These are phyloP conservation scores for Reutealis trisperma DNA, from an alignment of 345 rosid genomes.

Conservation along the genomic window DNA sequence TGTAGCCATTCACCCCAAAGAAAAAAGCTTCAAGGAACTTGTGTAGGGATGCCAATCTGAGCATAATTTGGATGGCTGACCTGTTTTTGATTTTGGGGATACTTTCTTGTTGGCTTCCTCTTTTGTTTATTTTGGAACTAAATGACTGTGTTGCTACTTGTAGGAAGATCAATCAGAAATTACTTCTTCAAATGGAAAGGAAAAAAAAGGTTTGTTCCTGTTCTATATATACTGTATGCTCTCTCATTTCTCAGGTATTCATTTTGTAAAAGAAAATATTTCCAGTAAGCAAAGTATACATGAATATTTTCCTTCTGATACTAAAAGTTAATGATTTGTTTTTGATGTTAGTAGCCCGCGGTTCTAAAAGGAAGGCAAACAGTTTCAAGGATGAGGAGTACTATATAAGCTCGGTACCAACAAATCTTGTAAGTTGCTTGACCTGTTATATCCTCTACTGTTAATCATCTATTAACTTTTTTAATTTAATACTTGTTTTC, in stretches of 20 bases:
- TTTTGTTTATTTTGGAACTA: slow-evolving; percentile 10
- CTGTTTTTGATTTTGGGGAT: background rate
- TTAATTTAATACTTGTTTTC: background rate
- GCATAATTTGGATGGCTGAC: background rate
- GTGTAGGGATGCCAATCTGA: background rate
- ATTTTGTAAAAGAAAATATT: slow-evolving; percentile 1
- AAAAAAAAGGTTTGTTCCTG: slow-evolving; percentile 47
- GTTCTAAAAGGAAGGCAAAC: slow-evolving; percentile 74
- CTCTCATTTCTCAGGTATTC: background rate
- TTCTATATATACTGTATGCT: background rate
- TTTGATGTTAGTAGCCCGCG: slow-evolving; percentile 34
- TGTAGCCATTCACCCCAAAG: background rate
- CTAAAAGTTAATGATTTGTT: slow-evolving; percentile 16
- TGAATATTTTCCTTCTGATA: background rate
- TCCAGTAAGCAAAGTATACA: slow-evolving; percentile 4
- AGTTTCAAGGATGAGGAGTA: slow-evolving; percentile 85
- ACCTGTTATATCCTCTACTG: background rate
- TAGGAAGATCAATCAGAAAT: slow-evolving; percentile 56
- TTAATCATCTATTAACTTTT: background rate
- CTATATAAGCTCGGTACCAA: slow-evolving; percentile 82
- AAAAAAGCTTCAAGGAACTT: background rate
- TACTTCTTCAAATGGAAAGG: slow-evolving; percentile 36
- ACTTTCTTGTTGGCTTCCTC: slow-evolving; percentile 4
- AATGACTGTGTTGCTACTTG: slow-evolving; percentile 22
- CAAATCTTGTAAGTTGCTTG: slow-evolving; percentile 61